Base-by-base conservation (phyloP, 495 filamentous ascomycete species). In the Xylaria cubensis region DNA sequence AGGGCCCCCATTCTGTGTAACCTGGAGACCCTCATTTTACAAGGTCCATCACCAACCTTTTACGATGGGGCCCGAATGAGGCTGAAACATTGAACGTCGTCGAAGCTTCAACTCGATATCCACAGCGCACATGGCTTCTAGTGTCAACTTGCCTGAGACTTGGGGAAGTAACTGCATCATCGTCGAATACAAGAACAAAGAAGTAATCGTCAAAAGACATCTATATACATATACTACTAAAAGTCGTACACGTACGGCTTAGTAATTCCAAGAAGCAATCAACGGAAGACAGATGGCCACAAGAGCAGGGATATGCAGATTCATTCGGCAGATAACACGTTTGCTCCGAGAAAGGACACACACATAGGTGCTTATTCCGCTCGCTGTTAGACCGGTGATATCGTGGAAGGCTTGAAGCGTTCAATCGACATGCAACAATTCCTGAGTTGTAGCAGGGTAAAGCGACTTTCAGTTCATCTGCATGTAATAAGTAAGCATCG, bases 1-100 rank as follows among this genome's bases (percentile, higher is more conserved):
- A 69, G 73, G 73, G 75, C 72, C 70, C 76, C 77, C 77, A 76
- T 74, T 69, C 32, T 75, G 77, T 78, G 77, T 79, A 79, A 79
- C 77, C 71, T 46, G 19, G 46, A 72, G 71, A 72, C 74, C 75
- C 77, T 76, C 77, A 61, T 74, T 76, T 74, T 69, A 75, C 76
- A 73, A 74, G 72, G 74, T 69, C 77, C 77, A 75, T 76, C 64
- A 72, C 64, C 68, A 74, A 74, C 67, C 63, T 79, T 78, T 75
- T 75, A 78, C 65, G 58, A 74, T 73, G 76, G 73, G 72, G 75
- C 71, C 71, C 36, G 0, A 64, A 73, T 73, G 71, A 73, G 71
- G 71, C 71, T 73, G 64, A 73, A 73, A 67, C 17, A 21, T 68
- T 61, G 63, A 72, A 72, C 70, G 70, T 72, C 70, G 70, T 61